Conservation (phyloP, 2,329 filamentous ascomycete species). For the Lizonia empirigonia region DNA sequence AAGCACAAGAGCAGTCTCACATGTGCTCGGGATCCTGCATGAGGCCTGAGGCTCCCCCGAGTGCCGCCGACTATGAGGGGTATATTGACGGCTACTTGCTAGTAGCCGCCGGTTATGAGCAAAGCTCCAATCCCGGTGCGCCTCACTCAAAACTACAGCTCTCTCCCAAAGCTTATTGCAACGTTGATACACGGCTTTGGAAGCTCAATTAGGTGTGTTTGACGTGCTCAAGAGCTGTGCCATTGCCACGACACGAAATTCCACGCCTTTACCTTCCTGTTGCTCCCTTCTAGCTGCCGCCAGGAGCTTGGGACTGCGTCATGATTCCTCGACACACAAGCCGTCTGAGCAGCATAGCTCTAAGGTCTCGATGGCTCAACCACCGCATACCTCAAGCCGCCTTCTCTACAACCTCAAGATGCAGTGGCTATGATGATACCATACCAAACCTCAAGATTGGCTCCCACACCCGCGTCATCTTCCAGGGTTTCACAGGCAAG, state of each 20-base stretch:
- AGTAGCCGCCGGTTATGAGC: conserved; percentile 20
- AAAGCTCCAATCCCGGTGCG: conserved; percentile 1
- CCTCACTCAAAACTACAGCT: conserved; percentile 11
- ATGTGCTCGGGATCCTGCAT: conserved; percentile 6
- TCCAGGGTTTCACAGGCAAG: conserved; percentile 72
- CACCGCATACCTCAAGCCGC: conserved; percentile 16
- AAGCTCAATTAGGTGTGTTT: conserved; percentile 1
- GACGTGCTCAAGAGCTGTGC: neutral
- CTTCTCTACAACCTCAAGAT: conserved; percentile 39
- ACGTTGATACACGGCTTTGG: neutral
- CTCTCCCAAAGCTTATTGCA: conserved; percentile 2
- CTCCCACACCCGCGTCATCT: conserved; percentile 69
- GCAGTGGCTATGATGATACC: conserved; percentile 63
- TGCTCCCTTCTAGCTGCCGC: neutral
- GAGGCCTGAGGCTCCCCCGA: conserved; percentile 8
- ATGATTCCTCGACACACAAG: conserved; percentile 20
- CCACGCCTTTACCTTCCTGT: neutral
- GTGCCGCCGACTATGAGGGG: conserved; percentile 8
- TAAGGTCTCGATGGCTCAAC: neutral
- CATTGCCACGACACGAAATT: neutral
- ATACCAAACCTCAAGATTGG: conserved; percentile 71
- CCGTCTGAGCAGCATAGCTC: conserved; percentile 14
- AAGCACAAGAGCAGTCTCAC: conserved; percentile 3
- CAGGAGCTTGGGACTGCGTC: conserved; percentile 1
- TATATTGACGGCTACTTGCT: conserved; percentile 6